Base-by-base conservation (phyloP, 2,329 filamentous ascomycete species). In the Sporothrix curviconia region DNA sequence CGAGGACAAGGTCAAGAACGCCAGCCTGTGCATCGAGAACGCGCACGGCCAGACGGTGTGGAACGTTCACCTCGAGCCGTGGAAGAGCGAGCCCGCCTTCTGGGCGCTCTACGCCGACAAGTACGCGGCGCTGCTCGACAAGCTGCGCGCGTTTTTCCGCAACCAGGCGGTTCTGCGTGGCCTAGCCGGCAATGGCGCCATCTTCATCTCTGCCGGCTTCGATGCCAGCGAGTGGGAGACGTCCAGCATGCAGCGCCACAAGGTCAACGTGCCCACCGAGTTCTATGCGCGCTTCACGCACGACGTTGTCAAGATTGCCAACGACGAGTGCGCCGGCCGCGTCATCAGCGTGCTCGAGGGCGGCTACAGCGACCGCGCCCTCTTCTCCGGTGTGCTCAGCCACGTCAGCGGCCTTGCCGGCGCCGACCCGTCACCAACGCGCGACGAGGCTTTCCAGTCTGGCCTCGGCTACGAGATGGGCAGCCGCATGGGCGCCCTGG, bases 171-270 rank as follows among this genome's bases (percentile, higher is more conserved):
- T 84, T 43, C 82, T 82, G 30, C 53, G 60, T 3, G 42, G 52
- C 32, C 17, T 24, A 2, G 14, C 15, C 7, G 25, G 28, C 37
- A 15, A 37, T 8, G 24, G 89, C 2, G 92, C 90, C 34, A 91
- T 99, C 46, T 99, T 99, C 73, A 75, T 99, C 51, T 97, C 92
- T 46, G 92, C 94, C 2, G 95, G 94, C 0, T 99, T 99, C 63
- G 94, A 99, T 72, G 94, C 94, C 3, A 96, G 92, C 67, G 91
- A 99, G 69, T 95, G 89, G 85, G 94, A 99, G 70, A 85, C 88
- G 17, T 78, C 82, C 4, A 90, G 90, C 3, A 99, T 99, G 94
- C 94, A 99, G 71, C 82, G 94, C 47, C 94, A 99, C 71, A 87
- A 89, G 58, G 92, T 96, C 66, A 96, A 96, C 67, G 94, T 99